Conservation (phyloP, 768 basidiomycete genomes). For the Coprinellus aureogranulatus region DNA sequence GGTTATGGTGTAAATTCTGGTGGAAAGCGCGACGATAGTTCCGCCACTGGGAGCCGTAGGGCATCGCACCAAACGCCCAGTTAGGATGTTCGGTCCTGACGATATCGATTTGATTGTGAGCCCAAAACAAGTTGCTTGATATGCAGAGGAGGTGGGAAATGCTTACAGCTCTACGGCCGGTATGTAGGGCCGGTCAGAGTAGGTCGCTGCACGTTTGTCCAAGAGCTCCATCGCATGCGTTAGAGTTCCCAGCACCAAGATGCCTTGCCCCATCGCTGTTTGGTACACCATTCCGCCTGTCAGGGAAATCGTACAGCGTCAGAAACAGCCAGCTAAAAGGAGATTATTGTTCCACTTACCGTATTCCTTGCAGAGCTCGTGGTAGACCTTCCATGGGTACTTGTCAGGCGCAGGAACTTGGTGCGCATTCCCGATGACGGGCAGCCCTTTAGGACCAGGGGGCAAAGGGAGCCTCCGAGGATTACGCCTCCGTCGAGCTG, state of each 20-base stretch:
- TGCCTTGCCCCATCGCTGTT: slow-evolving; percentile 21
- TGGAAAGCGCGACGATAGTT: slow-evolving; percentile 12
- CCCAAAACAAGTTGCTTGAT: too few species aligned
- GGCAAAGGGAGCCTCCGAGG: slow-evolving; percentile 25
- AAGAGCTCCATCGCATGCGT: slow-evolving; percentile 24
- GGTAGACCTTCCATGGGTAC: slow-evolving; percentile 34
- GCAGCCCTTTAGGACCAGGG: slow-evolving; percentile 38
- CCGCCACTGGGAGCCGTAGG: slow-evolving; percentile 13
- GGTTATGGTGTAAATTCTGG: slow-evolving; percentile 10
- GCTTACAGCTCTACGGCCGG: neutral
- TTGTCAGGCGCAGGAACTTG: slow-evolving; percentile 35
- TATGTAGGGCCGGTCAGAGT: slow-evolving; percentile 18
- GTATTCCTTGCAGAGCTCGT: slow-evolving; percentile 36
- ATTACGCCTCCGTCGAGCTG: neutral
- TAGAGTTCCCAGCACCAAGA: slow-evolving; percentile 25
- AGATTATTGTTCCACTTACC: too few species aligned
- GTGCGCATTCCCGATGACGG: slow-evolving; percentile 43
- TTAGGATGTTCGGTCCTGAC: slow-evolving; percentile 7
- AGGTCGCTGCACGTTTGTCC: slow-evolving; percentile 25
- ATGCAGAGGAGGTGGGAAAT: neutral
- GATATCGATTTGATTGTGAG: neutral
- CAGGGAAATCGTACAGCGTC: too few species aligned
- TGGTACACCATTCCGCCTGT: slow-evolving; percentile 19
- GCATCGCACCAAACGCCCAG: slow-evolving; percentile 9
- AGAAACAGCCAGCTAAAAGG: neutral